Percentiles rank a stretch among this genome's conserved stretches.
These are phyloP conservation scores for Saccharomycopsis sp. DNA, from an alignment of 805 yeast genomes.

Conservation along the genomic window DNA sequence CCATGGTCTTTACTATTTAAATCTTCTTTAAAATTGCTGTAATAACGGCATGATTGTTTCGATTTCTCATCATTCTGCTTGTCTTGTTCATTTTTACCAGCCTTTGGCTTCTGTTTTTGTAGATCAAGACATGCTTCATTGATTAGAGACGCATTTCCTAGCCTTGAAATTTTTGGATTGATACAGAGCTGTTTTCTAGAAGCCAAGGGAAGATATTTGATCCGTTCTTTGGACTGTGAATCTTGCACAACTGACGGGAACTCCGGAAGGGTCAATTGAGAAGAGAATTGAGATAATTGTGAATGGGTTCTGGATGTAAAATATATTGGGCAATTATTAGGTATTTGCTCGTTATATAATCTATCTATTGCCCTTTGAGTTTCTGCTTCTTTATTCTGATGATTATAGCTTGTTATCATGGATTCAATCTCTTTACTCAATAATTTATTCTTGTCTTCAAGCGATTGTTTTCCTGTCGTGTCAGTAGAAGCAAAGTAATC, in stretches of 20 bases:
- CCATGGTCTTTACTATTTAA: conserved; percentile 23
- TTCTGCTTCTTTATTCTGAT: conserved; percentile 23
- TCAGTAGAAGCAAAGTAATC: conserved; percentile 27
- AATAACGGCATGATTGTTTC: conserved; percentile 33
- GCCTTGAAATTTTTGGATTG: conserved; percentile 49
- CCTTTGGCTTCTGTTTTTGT: conserved; percentile 33
- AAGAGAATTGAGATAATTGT: conserved; percentile 73
- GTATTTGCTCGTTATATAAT: conserved; percentile 6
- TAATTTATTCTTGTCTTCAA: conserved; percentile 27
- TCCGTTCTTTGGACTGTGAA: conserved; percentile 36
- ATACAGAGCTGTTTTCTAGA: conserved; percentile 84
- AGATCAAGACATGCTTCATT: conserved; percentile 79
- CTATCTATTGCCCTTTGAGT: conserved; percentile 20
- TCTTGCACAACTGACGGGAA: conserved; percentile 56
- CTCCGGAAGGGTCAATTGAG: conserved; percentile 55
- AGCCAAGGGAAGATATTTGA: conserved; percentile 67
- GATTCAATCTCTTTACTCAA: conserved; percentile 42
- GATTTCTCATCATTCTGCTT: conserved; percentile 9
- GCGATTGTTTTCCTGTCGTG: conserved; percentile 20
- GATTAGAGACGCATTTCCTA: conserved; percentile 45
- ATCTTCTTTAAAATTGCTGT: conserved; percentile 30
- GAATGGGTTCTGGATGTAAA: conserved; percentile 90
- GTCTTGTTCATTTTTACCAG: conserved; percentile 23
- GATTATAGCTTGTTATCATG: conserved; percentile 40
- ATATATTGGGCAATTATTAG: conserved; percentile 37